Evolutionary conservation across 2,329 filamentous ascomycete genomes (phyloP).

Genomic region (Tolypocladium album): DNA sequence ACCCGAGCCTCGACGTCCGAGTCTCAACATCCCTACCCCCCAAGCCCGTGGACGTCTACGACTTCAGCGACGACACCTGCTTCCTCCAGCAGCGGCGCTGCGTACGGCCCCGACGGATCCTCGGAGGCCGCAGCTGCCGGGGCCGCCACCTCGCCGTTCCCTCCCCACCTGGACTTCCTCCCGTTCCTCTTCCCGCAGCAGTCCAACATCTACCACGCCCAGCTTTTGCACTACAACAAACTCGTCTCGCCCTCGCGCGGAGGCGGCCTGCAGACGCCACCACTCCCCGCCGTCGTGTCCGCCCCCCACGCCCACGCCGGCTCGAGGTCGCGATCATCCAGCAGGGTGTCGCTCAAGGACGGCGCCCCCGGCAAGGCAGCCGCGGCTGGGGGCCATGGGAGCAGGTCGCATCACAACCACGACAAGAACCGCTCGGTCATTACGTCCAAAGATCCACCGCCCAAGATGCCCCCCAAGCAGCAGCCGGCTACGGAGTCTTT

Average conservation of each 20-base stretch:
- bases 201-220: constrained; percentile 47
- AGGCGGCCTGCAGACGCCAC: constrained; percentile 44
- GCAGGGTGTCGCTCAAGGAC: constrained; percentile 49
- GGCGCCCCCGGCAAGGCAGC: constrained; percentile 32
- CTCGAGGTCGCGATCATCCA: constrained; percentile 46
- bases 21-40: constrained; percentile 26
- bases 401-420: constrained; percentile 43
- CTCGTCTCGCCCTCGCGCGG: constrained; percentile 48
- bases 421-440: constrained; percentile 54
- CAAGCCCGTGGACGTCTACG: constrained; percentile 19
- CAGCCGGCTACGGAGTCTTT: constrained; percentile 19
- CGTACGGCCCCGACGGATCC: constrained; percentile 18
- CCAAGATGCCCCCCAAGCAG: constrained; percentile 41
- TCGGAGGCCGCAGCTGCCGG: constrained; percentile 15
- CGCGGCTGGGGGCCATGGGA: constrained; percentile 52
- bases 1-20: constrained; percentile 25
- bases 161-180: constrained; percentile 40
- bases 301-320: constrained; percentile 45
- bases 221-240: constrained; percentile 55
- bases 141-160: constrained; percentile 17
- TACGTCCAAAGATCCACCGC: constrained; percentile 42
- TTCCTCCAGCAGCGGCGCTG: constrained; percentile 13
- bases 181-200: constrained; percentile 50
- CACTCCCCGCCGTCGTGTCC: constrained; percentile 44
- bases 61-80: constrained; percentile 13